Evolutionary conservation across 805 yeast genomes (phyloP).

Genomic region (Komagataella kurtzmanii): DNA sequence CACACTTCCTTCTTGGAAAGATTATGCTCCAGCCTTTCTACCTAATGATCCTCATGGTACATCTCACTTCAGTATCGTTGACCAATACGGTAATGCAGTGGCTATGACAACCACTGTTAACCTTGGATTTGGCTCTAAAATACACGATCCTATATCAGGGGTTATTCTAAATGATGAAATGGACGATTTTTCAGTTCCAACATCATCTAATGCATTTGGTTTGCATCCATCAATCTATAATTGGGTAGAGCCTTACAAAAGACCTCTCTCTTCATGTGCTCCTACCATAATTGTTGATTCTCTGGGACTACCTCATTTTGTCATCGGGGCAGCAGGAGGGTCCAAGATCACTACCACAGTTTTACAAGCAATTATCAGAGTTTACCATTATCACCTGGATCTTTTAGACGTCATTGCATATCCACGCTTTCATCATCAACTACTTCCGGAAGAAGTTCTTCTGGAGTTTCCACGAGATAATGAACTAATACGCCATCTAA

Average conservation of each 20-base stretch:
- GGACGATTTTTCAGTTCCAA: conserved; percentile 85
- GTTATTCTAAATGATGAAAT: conserved; percentile 77
- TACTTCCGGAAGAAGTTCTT: conserved; percentile 56
- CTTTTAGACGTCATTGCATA: conserved; percentile 58
- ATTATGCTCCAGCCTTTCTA: conserved; percentile 71
- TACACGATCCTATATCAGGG: conserved; percentile 76
- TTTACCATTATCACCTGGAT: conserved; percentile 41
- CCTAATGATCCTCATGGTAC: conserved; percentile 82
- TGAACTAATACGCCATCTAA: conserved; percentile 23
- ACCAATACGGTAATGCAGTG: conserved; percentile 63
- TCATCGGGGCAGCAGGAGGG: conserved; percentile 93
- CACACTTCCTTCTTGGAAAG: conserved; percentile 54
- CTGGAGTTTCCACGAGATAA: conserved; percentile 41
- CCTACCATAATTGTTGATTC: conserved; percentile 53
- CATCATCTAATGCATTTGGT: conserved; percentile 60
- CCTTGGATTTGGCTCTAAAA: conserved; percentile 67
- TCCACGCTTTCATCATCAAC: conserved; percentile 85
- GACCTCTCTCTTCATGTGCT: conserved; percentile 77
- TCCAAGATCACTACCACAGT: conserved; percentile 75
- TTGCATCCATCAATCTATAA: conserved; percentile 74
- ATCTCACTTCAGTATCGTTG: conserved; percentile 74
- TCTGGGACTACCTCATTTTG: conserved; percentile 39
- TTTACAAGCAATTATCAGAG: conserved; percentile 65
- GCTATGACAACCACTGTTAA: conserved; percentile 84
- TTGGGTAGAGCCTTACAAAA: conserved; percentile 56